Base-by-base conservation (phyloP, 495 filamentous ascomycete genomes). In the Penicillium antarcticum region DNA sequence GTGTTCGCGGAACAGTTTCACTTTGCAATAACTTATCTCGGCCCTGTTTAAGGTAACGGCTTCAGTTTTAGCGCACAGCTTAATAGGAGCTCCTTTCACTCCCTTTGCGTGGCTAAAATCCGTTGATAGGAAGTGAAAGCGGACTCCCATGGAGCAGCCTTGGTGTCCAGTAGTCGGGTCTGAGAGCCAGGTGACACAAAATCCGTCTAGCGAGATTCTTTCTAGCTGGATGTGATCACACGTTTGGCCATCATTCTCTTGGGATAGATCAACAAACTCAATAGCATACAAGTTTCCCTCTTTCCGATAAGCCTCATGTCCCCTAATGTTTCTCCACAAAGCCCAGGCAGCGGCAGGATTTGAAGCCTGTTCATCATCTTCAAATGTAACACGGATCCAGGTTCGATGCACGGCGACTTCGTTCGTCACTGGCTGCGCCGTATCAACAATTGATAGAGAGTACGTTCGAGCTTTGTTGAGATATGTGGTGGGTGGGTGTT, bases 401-500 rank as follows among this genome's bases (percentile, higher is more conserved):
- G 35, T 37, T 37, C 35, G 11, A 17, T n/a, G 17, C 17, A 3
- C 5, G 7, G 7, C 35, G 7, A 8, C 12, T 17, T 37, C 9
- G 33, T 35, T 35, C 13, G 12, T 8, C 35, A 4, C 35, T 7
- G 35, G 35, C 4, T n/a, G 12, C 31, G 3, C 2, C 12, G 31
- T 21, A 19, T 49, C 46, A 5, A 5, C 31, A 16, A 49, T 16
- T 7, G 46, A 29, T 38, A 49, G 16, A 11, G n/a, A 5, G n/a
- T 49, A 49, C 12, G 2, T 19, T 21, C 41, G 36, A 8, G 21
- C 23, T 31, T 49, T 49, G 19, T 49, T 49, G 5, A 49, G 23
- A 17, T 49, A 49, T 11, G 46, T 39, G 5, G 41, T 14, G 3
- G 36, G 46, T 4, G 23, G 12, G 18, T 40, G 34, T 11, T 39